phyloP scores from a whole-genome alignment of 2,329 filamentous ascomycete species.

The Penicillium sp. region DNA sequence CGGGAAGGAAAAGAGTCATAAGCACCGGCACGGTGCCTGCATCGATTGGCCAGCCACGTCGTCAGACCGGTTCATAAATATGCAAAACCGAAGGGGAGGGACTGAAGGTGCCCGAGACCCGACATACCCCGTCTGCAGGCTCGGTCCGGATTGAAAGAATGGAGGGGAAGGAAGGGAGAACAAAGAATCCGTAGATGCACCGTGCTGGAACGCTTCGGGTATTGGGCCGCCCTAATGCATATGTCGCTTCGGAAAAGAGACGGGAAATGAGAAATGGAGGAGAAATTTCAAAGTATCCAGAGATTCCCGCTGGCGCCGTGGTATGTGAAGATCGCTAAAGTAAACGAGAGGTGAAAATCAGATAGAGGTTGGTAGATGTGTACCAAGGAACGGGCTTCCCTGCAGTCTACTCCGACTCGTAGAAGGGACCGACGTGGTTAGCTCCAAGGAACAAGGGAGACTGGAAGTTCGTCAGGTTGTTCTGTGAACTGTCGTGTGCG shows the following conservation, averaged over 20 bases:
- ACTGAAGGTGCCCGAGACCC: neutral
- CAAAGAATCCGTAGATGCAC: conserved; percentile 2
- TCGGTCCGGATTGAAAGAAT: conserved; percentile 10
- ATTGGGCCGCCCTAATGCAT: conserved; percentile 8
- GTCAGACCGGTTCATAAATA: conserved; percentile 11
- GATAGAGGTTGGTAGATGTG: neutral
- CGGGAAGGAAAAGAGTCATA: neutral
- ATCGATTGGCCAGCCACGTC: conserved; percentile 19
- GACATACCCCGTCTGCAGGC: conserved; percentile 10
- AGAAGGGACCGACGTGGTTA: conserved; percentile 8
- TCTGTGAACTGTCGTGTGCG: neutral
- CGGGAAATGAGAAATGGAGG: conserved; percentile 3
- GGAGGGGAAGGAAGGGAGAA: conserved; percentile 6
- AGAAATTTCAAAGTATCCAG: neutral
- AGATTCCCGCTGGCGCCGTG: conserved; percentile 8
- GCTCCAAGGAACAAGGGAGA: conserved; percentile 10
- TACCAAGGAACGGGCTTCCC: neutral
- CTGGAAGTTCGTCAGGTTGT: neutral
- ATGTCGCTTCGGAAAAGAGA: conserved; percentile 11
- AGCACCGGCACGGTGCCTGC: conserved; percentile 16
- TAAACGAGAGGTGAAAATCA: conserved; percentile 1
- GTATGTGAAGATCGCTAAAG: conserved; percentile 19
- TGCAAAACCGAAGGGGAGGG: neutral
- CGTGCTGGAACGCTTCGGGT: conserved; percentile 7
- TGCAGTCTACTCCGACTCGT: conserved; percentile 15